Percentiles rank a stretch among this genome's conserved stretches.
Conservation (phyloP, 129 eudicot species). For the Escallonia rubra region DNA sequence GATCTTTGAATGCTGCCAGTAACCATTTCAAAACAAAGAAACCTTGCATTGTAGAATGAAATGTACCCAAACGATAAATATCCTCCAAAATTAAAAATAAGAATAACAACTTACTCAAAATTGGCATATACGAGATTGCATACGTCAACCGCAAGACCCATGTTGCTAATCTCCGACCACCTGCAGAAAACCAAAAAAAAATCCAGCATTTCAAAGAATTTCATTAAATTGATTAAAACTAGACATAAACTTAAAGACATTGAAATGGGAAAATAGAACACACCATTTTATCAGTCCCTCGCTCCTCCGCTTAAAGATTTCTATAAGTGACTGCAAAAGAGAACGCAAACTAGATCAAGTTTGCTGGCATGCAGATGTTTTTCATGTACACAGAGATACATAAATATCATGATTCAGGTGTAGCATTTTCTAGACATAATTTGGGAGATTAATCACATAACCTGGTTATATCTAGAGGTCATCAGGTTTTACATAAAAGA, state of each 20-base stretch:
- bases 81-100: background rate
- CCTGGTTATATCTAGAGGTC: too few relatives aligned
- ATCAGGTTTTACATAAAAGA: too few relatives aligned
- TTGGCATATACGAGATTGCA: constrained; percentile 40
- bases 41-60: too few relatives aligned
- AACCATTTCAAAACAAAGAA: background rate
- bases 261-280: background rate
- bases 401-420: too few relatives aligned
- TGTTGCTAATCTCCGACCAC: constrained; percentile 83
- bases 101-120: constrained; percentile 34
- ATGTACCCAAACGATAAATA: too few relatives aligned
- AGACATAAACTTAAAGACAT: background rate
- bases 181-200: constrained; percentile 17
- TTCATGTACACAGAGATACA: too few relatives aligned
- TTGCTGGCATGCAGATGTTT: background rate
- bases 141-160: constrained; percentile 40
- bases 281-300: constrained; percentile 64
- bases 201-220: background rate
- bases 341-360: background rate
- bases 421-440: background rate
- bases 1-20: background rate
- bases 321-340: constrained; percentile 60
- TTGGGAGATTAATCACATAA: too few relatives aligned
- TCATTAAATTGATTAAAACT: background rate
- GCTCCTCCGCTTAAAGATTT: constrained; percentile 68